Conservation (phyloP, 148 eudicot genomes). For the Persicaria tinctoria region DNA sequence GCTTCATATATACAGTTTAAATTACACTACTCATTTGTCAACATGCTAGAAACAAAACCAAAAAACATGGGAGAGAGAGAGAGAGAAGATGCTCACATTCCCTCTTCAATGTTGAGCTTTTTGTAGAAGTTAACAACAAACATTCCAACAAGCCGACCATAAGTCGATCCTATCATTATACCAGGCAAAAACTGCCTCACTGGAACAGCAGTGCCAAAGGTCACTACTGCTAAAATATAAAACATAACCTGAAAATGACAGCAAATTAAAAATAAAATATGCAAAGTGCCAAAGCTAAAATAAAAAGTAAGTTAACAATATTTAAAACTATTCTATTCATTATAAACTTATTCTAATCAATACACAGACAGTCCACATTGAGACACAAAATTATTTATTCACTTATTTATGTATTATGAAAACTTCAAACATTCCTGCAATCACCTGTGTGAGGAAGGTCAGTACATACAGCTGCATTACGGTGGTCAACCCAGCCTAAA, state of each 20-base stretch:
- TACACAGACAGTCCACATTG: background rate
- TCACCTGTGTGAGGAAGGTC: background rate
- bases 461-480: background rate
- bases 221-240: slow-evolving; percentile 81
- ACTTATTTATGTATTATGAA: background rate
- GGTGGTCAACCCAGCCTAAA: background rate
- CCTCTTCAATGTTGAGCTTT: slow-evolving; percentile 94
- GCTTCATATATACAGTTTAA: background rate
- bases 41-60: background rate
- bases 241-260: slow-evolving; percentile 70
- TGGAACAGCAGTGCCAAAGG: slow-evolving; percentile 97
- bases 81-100: slow-evolving; percentile 66
- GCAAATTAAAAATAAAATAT: background rate
- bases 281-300: background rate
- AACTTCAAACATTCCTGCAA: background rate
- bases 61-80: slow-evolving; percentile 5
- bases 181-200: slow-evolving; percentile 99
- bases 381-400: background rate
- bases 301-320: too few relatives aligned
- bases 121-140: slow-evolving; percentile 85
- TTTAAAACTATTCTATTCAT: background rate
- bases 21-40: background rate
- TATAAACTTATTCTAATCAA: background rate
- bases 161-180: slow-evolving; percentile 97
- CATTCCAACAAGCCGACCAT: slow-evolving; percentile 99